Evolutionary conservation across 352 stramenopile genomes (phyloP).

Genomic region (Pythium plurisporium): DNA sequence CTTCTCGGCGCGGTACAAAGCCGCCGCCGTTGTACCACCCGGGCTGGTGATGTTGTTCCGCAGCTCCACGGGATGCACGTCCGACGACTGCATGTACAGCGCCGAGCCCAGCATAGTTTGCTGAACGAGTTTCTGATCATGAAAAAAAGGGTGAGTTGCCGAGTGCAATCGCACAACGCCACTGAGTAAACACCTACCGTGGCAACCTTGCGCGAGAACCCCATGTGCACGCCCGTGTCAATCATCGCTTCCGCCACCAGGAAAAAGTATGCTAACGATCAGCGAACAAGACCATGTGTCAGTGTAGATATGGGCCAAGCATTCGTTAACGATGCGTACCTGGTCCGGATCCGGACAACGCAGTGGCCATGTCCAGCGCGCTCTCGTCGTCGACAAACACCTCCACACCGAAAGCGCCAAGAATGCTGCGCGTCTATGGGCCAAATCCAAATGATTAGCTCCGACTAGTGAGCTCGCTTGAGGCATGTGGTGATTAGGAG

Average conservation of each 20-base stretch:
- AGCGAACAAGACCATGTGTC: background rate
- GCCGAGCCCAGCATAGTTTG: constrained; percentile 92
- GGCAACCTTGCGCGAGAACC: constrained; percentile 91
- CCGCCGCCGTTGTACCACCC: constrained; percentile 90
- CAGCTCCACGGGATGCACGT: constrained; percentile 88
- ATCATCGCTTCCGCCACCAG: constrained; percentile 96
- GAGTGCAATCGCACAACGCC: too few species aligned
- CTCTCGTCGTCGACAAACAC: constrained; percentile 94
- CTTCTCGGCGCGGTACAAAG: constrained; percentile 95
- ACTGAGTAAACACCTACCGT: constrained; percentile 49
- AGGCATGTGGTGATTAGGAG: background rate
- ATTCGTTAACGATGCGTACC: constrained; percentile 29
- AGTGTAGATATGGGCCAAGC: too few species aligned
- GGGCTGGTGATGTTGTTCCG: constrained; percentile 94
- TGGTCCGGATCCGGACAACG: constrained; percentile 90
- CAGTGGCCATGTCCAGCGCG: constrained; percentile 94
- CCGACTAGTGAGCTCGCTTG: background rate
- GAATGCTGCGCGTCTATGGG: constrained; percentile 70
- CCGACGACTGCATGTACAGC: constrained; percentile 91
- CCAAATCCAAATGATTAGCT: background rate
- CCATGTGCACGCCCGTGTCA: constrained; percentile 93
- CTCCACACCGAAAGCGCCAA: constrained; percentile 90
- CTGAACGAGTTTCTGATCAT: constrained; percentile 86
- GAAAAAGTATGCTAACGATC: constrained; percentile 90
- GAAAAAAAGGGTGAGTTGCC: too few species aligned